Conservation (phyloP, 306 rosid species). For the Dicorynia guianensis region DNA sequence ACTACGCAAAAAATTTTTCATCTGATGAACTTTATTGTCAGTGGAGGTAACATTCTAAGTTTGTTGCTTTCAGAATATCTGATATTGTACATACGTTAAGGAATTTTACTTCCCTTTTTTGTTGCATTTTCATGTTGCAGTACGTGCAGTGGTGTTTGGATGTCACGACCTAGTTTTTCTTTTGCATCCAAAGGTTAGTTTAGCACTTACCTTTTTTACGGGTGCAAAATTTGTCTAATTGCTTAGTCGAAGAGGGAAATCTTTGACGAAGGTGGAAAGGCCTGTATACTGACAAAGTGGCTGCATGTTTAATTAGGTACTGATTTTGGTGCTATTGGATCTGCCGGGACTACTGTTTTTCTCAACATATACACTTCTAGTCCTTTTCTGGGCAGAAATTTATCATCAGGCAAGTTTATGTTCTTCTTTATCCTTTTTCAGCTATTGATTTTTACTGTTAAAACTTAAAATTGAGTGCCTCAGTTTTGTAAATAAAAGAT, state of each 20-base stretch:
- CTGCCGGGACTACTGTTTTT: slow-evolving; percentile 93
- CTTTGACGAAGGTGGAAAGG: background rate
- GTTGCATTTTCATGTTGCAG: slow-evolving; percentile 55
- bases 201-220: background rate
- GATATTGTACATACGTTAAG: background rate
- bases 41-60: slow-evolving; percentile 66
- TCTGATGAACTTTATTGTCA: slow-evolving; percentile 93
- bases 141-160: slow-evolving; percentile 92
- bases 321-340: slow-evolving; percentile 67
- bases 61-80: background rate
- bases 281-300: slow-evolving; percentile 42
- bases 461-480: background rate
- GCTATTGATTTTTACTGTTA: slow-evolving; percentile 3
- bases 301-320: slow-evolving; percentile 65
- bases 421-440: slow-evolving; percentile 19
- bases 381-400: slow-evolving; percentile 97
- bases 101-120: background rate
- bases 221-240: background rate
- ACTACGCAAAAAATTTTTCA: slow-evolving; percentile 96
- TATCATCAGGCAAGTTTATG: slow-evolving; percentile 81
- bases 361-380: slow-evolving; percentile 92
- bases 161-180: slow-evolving; percentile 74
- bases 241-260: background rate
- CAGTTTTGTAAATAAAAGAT: background rate
- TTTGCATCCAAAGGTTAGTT: slow-evolving; percentile 78